A percentile compares a stretch with the other conserved stretches of the same genome.
Evolutionary conservation across 2,329 filamentous ascomycete genomes (phyloP).

Genomic region (Colletotrichum zoysiae): DNA sequence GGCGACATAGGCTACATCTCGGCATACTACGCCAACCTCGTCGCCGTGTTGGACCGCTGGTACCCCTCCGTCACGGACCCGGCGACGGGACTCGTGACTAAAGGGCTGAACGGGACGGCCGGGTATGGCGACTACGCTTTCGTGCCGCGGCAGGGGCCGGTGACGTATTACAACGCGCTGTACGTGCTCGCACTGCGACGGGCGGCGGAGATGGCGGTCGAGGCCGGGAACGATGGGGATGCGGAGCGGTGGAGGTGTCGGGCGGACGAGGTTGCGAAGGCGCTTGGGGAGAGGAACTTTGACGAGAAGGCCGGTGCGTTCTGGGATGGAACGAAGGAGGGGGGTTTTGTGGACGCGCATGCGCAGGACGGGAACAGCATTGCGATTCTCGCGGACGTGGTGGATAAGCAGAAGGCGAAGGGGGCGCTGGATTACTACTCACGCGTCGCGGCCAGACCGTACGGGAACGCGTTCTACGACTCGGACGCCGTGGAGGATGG

Average conservation of each 20-base stretch:
- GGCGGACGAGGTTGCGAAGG: slow-evolving; percentile 50
- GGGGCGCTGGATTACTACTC: slow-evolving; percentile 57
- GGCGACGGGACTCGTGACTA: slow-evolving; percentile 56
- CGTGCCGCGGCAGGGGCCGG: slow-evolving; percentile 58
- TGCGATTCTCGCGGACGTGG: slow-evolving; percentile 55
- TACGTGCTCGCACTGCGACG: slow-evolving; percentile 60
- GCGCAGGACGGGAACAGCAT: slow-evolving; percentile 66
- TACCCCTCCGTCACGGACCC: slow-evolving; percentile 58
- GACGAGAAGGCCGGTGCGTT: slow-evolving; percentile 59
- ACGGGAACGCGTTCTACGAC: slow-evolving; percentile 67
- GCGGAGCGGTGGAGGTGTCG: slow-evolving; percentile 55
- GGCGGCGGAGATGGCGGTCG: slow-evolving; percentile 58
- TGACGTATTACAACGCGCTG: slow-evolving; percentile 66
- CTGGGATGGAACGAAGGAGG: slow-evolving; percentile 54
- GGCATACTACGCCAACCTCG: slow-evolving; percentile 57
- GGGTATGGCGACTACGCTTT: slow-evolving; percentile 66
- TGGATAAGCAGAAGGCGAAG: slow-evolving; percentile 48
- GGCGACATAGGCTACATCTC: slow-evolving; percentile 57
- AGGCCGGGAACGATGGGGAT: slow-evolving; percentile 49
- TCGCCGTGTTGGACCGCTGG: slow-evolving; percentile 58
- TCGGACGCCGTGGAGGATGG: slow-evolving; percentile 53
- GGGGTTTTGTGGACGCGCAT: slow-evolving; percentile 53
- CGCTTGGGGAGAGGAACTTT: slow-evolving; percentile 56
- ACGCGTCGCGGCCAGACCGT: slow-evolving; percentile 51
- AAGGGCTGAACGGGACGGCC: slow-evolving; percentile 49